A percentile compares a stretch with the other conserved stretches of the same genome.
Conservation (phyloP, 352 stramenopile genomes). For the Globisporangium cederbergense region DNA sequence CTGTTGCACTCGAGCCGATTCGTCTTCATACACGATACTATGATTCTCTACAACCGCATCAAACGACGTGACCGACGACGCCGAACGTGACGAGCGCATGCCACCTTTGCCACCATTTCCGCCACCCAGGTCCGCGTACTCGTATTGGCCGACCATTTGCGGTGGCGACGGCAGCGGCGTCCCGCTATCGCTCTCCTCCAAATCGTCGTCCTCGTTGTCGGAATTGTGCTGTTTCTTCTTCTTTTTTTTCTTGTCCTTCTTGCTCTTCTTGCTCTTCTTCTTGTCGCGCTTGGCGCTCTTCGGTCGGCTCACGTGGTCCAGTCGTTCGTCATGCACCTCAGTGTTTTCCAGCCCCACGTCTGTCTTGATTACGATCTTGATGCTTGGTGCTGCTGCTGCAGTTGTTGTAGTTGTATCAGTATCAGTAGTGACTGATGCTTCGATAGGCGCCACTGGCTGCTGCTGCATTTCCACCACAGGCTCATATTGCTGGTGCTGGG, state of each 20-base stretch:
- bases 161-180: slow-evolving; percentile 39
- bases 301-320: not conserved
- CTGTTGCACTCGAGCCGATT: not conserved
- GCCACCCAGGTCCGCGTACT: slow-evolving; percentile 33
- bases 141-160: slow-evolving; percentile 37
- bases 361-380: slow-evolving; percentile 16
- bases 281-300: slow-evolving; percentile 19
- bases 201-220: slow-evolving; percentile 46
- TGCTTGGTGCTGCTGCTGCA: not conserved
- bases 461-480: not conserved
- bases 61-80: slow-evolving; percentile 13
- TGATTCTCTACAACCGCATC: slow-evolving; percentile 1
- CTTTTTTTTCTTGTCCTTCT: slow-evolving; percentile 49
- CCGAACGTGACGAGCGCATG: not conserved
- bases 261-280: slow-evolving; percentile 51
- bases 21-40: slow-evolving; percentile 5
- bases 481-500: slow-evolving; percentile 10
- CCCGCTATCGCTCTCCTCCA: slow-evolving; percentile 30
- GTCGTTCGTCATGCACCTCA: not conserved
- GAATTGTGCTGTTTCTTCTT: slow-evolving; percentile 34
- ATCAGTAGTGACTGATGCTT: not conserved
- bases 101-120: not conserved
- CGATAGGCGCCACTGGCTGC: not conserved
- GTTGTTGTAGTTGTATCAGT: not conserved
- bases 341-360: not conserved